Evolutionary conservation across 768 basidiomycete genomes (phyloP), one percentile per base, ranked within the genome.

Genomic region (Tubosaeta brunneosetosa): DNA sequence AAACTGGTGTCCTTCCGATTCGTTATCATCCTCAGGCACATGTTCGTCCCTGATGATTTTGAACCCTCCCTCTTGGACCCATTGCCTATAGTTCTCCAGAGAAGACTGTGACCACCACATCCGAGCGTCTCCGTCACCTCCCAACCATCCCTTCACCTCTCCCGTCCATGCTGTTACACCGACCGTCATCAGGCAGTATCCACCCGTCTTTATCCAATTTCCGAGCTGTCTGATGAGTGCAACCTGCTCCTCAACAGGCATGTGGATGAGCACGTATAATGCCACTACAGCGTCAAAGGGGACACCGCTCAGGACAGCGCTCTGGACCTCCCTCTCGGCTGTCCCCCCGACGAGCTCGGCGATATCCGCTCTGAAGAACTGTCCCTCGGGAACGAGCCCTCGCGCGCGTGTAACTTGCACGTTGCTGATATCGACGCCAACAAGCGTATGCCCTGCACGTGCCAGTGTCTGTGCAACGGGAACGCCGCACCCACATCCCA

Each of bases 191-290:
- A 46, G 60, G 49, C 52, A 49, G 19, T 40, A 42, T 33, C 57
- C 49, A 14, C 45, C 52, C 32, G 44, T 14, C 41, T 45, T 44
- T 31, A 19, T 32, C 33, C 64, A 58, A 63, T 63, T 55, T 61
- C 58, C 64, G 52, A 55, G 42, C 31, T 46, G 42, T 10, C 17
- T 46, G 32, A 60, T 45, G 33, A 55, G 47, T 37, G 43, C 54
- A 47, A 9, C 45, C 36, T 38, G 50, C 32, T 52, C 55, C 22
- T 53, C 42, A 42, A 58, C 22, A 26, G 51, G 53, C 36, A 56
- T 47, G n/a, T 52, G 47, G 41, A 53, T 37, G 3, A 47, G 31
- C 45, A 55, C 29, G n/a, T 52, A 51, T 42, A 49, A 25, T 40
- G 47, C 43, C 11, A 56, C 36, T 22, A 51, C 43, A 33, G 49